Conservation (phyloP, 768 basidiomycete species). For the Lentinus brumalis region DNA sequence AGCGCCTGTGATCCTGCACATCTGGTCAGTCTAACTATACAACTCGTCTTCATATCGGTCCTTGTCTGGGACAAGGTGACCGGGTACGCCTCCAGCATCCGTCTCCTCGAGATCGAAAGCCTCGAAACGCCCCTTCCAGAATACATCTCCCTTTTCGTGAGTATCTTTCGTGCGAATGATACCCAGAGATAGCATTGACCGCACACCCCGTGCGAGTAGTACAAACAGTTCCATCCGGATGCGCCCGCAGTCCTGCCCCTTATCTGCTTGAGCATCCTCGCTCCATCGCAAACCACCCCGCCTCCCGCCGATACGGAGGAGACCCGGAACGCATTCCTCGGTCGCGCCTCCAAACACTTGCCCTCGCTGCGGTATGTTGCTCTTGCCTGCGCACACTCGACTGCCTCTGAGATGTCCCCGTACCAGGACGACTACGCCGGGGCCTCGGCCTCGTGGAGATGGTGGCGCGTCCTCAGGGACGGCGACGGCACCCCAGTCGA, state of each 20-base stretch:
- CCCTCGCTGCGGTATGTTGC: constrained; percentile 3
- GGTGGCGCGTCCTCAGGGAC: constrained; percentile 3
- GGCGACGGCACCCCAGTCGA: background rate
- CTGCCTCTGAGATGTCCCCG: background rate
- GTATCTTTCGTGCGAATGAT: background rate
- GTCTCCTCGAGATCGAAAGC: background rate
- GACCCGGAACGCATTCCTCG: background rate
- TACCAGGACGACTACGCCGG: background rate
- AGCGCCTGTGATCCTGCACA: too few species aligned
- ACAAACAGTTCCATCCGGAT: background rate
- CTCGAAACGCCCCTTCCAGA: background rate
- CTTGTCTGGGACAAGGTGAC: background rate
- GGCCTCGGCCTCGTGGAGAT: constrained; percentile 4
- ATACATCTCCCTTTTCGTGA: background rate
- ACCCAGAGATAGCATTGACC: background rate
- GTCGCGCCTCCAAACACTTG: background rate
- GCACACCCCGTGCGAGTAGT: background rate
- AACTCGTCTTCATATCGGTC: too few species aligned
- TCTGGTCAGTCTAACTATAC: too few species aligned
- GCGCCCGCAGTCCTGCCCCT: background rate
- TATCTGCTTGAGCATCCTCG: background rate
- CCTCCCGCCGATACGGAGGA: background rate
- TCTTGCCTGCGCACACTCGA: background rate
- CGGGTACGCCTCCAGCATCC: background rate
- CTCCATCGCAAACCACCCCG: background rate